A percentile compares a stretch with the other conserved stretches of the same genome.
Conservation (phyloP, 331 rosid species). For the Erythrophleum ivorense region DNA sequence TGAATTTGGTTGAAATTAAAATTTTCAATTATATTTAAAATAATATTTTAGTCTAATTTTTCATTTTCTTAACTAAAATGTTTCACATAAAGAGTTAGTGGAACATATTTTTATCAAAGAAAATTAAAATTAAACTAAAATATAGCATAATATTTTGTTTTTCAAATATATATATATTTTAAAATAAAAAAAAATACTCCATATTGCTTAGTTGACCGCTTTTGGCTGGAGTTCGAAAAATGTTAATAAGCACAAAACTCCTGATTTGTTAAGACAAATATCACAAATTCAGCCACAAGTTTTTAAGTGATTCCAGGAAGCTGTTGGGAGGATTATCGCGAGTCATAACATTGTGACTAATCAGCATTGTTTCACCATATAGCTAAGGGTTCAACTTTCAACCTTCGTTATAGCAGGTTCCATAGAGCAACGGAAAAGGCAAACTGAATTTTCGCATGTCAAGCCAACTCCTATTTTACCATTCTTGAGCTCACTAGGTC, state of each 20-base stretch:
- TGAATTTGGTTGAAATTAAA: neutral
- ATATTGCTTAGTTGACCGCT: neutral
- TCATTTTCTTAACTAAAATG: neutral
- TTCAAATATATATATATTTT: too few species aligned
- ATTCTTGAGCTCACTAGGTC: conserved; percentile 3
- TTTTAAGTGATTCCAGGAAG: neutral
- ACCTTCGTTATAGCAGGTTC: neutral
- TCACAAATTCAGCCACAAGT: neutral
- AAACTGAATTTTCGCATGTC: neutral
- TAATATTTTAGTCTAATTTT: too few species aligned
- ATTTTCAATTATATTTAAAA: too few species aligned
- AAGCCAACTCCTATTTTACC: neutral
- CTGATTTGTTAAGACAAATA: neutral
- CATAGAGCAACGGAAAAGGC: neutral
- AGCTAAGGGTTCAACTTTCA: neutral
- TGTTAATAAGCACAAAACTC: neutral
- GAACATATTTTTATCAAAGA: too few species aligned
- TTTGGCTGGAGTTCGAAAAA: neutral
- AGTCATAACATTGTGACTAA: neutral
- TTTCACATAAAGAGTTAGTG: neutral
- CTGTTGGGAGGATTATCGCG: neutral
- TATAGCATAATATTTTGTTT: too few species aligned
- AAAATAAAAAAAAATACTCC: too few species aligned
- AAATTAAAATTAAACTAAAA: too few species aligned
- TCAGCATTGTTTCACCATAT: neutral